Evolutionary conservation across 2,329 filamentous ascomycete species (phyloP).

Genomic region (Peltaster fructicola): DNA sequence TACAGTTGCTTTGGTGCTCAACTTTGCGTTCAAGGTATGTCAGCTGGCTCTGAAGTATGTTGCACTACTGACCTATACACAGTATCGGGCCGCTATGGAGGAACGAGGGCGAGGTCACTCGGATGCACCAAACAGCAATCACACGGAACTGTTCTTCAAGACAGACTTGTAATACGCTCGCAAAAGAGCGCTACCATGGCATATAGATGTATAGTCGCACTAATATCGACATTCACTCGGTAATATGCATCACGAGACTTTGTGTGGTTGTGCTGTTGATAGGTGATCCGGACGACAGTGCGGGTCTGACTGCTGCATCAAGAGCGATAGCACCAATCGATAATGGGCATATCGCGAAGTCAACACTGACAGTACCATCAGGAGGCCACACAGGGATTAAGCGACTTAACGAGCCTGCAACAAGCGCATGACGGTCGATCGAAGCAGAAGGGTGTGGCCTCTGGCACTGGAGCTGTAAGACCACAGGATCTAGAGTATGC

Average conservation of each 20-base stretch:
- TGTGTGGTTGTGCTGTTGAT: too few species aligned
- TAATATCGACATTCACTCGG: too few species aligned
- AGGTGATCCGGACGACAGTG: too few species aligned
- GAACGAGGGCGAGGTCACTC: not conserved
- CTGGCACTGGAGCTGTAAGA: constrained; percentile 4
- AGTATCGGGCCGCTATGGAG: constrained; percentile 4
- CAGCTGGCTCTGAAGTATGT: not conserved
- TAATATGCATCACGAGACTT: too few species aligned
- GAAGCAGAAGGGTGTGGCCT: constrained; percentile 1
- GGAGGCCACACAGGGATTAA: constrained; percentile 6
- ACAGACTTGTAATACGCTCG: too few species aligned
- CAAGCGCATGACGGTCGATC: constrained; percentile 5
- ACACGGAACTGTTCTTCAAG: too few species aligned
- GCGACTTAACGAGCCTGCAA: constrained; percentile 8
- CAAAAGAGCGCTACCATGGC: too few species aligned
- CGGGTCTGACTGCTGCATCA: too few species aligned
- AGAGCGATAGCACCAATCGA: constrained; percentile 8
- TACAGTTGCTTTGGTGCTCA: constrained; percentile 61
- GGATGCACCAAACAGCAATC: too few species aligned
- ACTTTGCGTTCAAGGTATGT: constrained; percentile 70
- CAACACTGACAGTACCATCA: constrained; percentile 5
- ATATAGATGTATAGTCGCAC: too few species aligned
- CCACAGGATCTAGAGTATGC: constrained; percentile 5
- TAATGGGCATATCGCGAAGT: constrained; percentile 11
- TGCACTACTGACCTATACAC: not conserved